Evolutionary conservation across 441 rosid genomes (phyloP), one percentile per base, ranked within the genome.

Genomic region (Euphorbia schlechtendalii): DNA sequence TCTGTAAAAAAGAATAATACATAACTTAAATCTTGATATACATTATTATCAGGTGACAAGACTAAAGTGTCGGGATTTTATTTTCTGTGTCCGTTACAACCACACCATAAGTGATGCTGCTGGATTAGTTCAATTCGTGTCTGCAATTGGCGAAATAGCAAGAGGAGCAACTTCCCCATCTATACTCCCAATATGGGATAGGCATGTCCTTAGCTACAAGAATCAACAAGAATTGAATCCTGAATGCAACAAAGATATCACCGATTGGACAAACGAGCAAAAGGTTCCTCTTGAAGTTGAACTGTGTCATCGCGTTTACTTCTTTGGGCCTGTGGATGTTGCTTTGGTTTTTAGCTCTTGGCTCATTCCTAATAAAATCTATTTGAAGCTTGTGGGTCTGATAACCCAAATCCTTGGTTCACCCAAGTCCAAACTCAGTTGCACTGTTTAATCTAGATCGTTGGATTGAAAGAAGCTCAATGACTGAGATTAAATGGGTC

Each of bases 21-120:
- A n/a, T n/a, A n/a, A n/a, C n/a, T n/a, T n/a, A n/a, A n/a, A n/a
- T n/a, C n/a, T n/a, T n/a, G n/a, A n/a, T n/a, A n/a, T 32, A 32
- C 3, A 32, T 32, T 32, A 32, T 32, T 32, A 6, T 21, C 27
- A 75, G 84, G 84, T 80, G 28, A 82, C 86, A 7, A 65, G 78
- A 11, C 49, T 81, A 12, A 73, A 55, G 56, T 77, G 84, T 12
- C 78, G 81, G 2, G 88, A 86, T 6, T 78, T 85, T 25, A 66
- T 78, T 28, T 59, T 83, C 0, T 81, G 77, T 18, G 13, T 74
- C 14, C 76, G 79, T 6, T 8, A 75, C n/a, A 81, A 75, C 69
- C 90, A 81, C 66, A 71, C 79, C 11, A 74, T 81, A 76, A 5
- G 63, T 8, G 87, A 83, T 49, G 86, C 40, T 0, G 4, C 18